Evolutionary conservation across 305 asterid species (phyloP).

Genomic region (Fraxinus dipetala): DNA sequence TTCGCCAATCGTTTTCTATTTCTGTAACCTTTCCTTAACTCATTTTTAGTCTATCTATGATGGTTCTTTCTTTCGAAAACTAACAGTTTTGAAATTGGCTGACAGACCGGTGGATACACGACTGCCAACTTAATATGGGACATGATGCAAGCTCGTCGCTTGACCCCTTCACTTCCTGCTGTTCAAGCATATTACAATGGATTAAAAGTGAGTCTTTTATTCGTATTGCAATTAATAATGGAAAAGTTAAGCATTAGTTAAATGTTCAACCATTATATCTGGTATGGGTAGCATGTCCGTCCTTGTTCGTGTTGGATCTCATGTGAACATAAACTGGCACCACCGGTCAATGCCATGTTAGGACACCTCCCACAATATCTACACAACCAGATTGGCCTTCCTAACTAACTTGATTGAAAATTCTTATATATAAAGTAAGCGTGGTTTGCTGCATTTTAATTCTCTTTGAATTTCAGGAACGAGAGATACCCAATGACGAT

Average conservation of each 20-base stretch:
- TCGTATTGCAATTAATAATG: not conserved
- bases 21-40: not conserved
- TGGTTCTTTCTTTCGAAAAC: not conserved
- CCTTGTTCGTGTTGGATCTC: not conserved
- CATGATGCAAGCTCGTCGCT: slow-evolving; percentile 64
- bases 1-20: not conserved
- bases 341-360: not conserved
- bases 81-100: slow-evolving; percentile 19
- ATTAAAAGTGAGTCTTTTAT: slow-evolving; percentile 57
- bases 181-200: slow-evolving; percentile 75
- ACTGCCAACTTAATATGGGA: slow-evolving; percentile 92
- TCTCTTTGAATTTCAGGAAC: slow-evolving; percentile 45
- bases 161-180: slow-evolving; percentile 48
- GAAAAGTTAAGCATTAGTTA: not conserved
- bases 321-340: not conserved
- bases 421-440: not conserved
- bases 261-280: not conserved
- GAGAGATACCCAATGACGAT: slow-evolving; percentile 82
- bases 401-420: not conserved
- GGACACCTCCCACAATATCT: not conserved
- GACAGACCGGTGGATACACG: slow-evolving; percentile 75
- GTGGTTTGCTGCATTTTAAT: not conserved
- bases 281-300: not conserved
- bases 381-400: not conserved
- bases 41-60: slow-evolving; percentile 3